A percentile compares a stretch with the other conserved stretches of the same genome.
Evolutionary conservation across 2,329 filamentous ascomycete genomes (phyloP).

Genomic region (Stagonosporopsis vannaccii): DNA sequence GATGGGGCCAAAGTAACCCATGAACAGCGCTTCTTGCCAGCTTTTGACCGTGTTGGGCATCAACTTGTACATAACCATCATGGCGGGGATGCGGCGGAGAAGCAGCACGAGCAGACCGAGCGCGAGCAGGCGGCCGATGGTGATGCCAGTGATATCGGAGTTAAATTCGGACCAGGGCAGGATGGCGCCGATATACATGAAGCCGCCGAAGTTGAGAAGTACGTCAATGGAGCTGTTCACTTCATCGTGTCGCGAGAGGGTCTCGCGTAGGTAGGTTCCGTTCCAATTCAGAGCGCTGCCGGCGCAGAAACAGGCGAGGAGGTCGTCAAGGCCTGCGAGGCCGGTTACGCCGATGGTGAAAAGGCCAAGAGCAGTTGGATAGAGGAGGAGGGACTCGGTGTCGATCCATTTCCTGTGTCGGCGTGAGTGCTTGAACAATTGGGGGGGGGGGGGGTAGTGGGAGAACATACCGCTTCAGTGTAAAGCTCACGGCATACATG

Average conservation of each 20-base stretch:
- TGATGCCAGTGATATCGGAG: constrained; percentile 61
- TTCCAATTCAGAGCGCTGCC: constrained; percentile 69
- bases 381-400: constrained; percentile 62
- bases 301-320: constrained; percentile 67
- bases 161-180: constrained; percentile 65
- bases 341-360: constrained; percentile 67
- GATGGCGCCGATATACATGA: constrained; percentile 65
- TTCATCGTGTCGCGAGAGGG: constrained; percentile 64
- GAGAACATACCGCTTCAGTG: constrained; percentile 36
- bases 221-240: constrained; percentile 67
- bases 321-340: constrained; percentile 65
- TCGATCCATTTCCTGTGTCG: constrained; percentile 57
- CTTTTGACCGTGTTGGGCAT: constrained; percentile 61
- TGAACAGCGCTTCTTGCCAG: constrained; percentile 67
- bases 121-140: constrained; percentile 57
- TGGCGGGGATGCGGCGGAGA: constrained; percentile 65
- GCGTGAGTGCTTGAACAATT: neutral
- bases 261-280: constrained; percentile 64
- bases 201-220: constrained; percentile 66
- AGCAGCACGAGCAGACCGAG: constrained; percentile 62
- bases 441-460: neutral
- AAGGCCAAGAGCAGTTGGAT: constrained; percentile 56
- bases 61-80: constrained; percentile 62
- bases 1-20: constrained; percentile 63
- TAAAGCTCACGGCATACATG: constrained; percentile 56